These are phyloP conservation scores for Globisporangium middletonii DNA, from an alignment of 352 stramenopile species.

Conservation along the genomic window DNA sequence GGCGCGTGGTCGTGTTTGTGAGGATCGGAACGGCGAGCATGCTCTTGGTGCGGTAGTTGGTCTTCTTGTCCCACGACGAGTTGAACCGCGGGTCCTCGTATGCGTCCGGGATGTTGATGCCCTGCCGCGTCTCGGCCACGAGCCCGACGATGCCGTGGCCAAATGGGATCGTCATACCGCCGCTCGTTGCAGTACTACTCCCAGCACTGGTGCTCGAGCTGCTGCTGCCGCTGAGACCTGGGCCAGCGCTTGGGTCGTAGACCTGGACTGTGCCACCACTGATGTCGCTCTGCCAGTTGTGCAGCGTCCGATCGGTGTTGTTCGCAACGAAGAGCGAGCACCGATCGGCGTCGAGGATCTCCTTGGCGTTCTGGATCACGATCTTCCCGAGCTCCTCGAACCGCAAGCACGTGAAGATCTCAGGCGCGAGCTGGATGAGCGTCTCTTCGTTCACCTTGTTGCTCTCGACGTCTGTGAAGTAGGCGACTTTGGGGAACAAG, in stretches of 20 bases:
- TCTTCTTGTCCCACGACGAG: slow-evolving; percentile 72
- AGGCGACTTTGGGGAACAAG: slow-evolving; percentile 61
- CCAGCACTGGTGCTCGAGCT: neutral
- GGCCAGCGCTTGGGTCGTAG: slow-evolving; percentile 12
- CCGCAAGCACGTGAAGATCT: slow-evolving; percentile 79
- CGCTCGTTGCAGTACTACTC: slow-evolving; percentile 15
- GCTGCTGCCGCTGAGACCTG: neutral
- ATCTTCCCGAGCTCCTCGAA: slow-evolving; percentile 75
- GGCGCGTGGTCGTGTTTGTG: slow-evolving; percentile 26
- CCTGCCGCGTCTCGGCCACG: slow-evolving; percentile 52
- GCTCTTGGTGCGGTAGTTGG: slow-evolving; percentile 75
- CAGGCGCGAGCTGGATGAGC: slow-evolving; percentile 57
- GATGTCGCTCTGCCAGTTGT: slow-evolving; percentile 76
- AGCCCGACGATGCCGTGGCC: slow-evolving; percentile 69
- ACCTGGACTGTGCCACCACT: slow-evolving; percentile 52
- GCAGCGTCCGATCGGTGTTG: slow-evolving; percentile 36
- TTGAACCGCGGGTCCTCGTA: slow-evolving; percentile 79
- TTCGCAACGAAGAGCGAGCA: slow-evolving; percentile 75
- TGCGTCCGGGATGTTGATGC: slow-evolving; percentile 68
- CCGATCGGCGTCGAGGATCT: slow-evolving; percentile 63
- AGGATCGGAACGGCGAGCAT: slow-evolving; percentile 74
- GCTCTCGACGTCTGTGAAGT: slow-evolving; percentile 75
- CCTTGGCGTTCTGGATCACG: slow-evolving; percentile 73
- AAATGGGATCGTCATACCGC: slow-evolving; percentile 61
- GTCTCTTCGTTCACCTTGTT: slow-evolving; percentile 82